These are phyloP conservation scores for Thermothelomyces thermophilus DNA, from an alignment of 2,329 filamentous ascomycete genomes.

Conservation along the genomic window DNA sequence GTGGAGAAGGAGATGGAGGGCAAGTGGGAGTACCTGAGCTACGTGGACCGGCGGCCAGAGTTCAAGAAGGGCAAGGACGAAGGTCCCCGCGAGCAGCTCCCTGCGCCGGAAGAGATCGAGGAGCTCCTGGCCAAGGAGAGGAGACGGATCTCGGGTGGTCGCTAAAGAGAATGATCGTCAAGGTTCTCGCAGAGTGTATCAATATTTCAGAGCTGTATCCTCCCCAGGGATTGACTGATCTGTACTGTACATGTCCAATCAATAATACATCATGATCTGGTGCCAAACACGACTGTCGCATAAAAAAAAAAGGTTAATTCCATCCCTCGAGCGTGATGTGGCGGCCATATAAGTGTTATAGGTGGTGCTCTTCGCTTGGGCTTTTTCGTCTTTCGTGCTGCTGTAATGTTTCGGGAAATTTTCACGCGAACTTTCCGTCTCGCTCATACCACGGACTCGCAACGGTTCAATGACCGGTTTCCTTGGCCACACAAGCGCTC, in stretches of 20 bases:
- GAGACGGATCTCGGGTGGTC: constrained; percentile 34
- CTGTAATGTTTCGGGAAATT: too few relatives aligned
- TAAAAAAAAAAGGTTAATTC: not conserved
- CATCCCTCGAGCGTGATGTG: not conserved
- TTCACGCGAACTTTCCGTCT: not conserved
- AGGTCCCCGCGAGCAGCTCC: constrained; percentile 43
- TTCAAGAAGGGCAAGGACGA: constrained; percentile 46
- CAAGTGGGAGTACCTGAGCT: constrained; percentile 51
- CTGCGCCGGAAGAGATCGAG: constrained; percentile 47
- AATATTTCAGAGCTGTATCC: not conserved
- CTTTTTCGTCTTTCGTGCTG: too few relatives aligned
- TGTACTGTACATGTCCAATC: constrained; percentile 11
- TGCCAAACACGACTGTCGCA: not conserved
- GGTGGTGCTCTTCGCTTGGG: too few relatives aligned
- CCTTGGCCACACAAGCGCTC: too few relatives aligned
- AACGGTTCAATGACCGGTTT: not conserved
- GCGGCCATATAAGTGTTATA: not conserved
- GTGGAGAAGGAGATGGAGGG: constrained; percentile 38
- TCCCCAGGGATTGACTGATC: not conserved
- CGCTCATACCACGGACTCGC: not conserved
- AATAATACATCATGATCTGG: not conserved
- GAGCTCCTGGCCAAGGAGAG: constrained; percentile 49
- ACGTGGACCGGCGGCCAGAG: constrained; percentile 38
- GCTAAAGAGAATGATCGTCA: constrained; percentile 14
- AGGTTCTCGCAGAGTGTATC: constrained; percentile 16